phyloP scores from a whole-genome alignment of 2,329 filamentous ascomycete species.

The Botrytis aclada region DNA sequence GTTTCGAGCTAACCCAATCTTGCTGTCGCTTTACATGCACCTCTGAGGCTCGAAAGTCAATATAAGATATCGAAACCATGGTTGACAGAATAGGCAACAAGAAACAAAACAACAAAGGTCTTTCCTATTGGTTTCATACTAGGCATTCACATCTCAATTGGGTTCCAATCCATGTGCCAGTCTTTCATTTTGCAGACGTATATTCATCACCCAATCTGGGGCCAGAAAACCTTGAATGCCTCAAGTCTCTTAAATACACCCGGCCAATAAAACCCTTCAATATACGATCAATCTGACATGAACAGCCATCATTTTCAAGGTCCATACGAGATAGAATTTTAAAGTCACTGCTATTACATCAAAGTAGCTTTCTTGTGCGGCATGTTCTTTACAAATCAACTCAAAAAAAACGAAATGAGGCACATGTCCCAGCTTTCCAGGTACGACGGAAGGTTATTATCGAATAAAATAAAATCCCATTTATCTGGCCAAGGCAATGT shows the following conservation, averaged over 20 bases:
- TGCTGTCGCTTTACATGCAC: background rate
- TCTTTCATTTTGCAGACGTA: background rate
- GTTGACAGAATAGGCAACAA: background rate
- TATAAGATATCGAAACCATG: background rate
- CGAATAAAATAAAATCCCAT: background rate
- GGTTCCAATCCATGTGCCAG: background rate
- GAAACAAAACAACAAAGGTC: background rate
- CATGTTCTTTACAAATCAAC: background rate
- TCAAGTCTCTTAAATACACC: background rate
- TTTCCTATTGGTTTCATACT: background rate
- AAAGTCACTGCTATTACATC: background rate
- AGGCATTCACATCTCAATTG: background rate
- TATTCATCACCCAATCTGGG: background rate
- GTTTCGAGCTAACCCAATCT: background rate
- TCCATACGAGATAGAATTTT: background rate
- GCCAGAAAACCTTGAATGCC: background rate
- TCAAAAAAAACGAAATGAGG: background rate
- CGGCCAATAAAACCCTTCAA: background rate
- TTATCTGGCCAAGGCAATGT: background rate
- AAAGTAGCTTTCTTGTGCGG: background rate
- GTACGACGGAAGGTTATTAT: background rate
- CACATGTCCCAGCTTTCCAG: background rate
- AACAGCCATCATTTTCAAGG: background rate
- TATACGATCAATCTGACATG: background rate
- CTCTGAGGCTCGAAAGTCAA: constrained; percentile 3